These are phyloP conservation scores for Diaporthe velutina DNA, from an alignment of 2,329 filamentous ascomycete species.

Conservation along the genomic window DNA sequence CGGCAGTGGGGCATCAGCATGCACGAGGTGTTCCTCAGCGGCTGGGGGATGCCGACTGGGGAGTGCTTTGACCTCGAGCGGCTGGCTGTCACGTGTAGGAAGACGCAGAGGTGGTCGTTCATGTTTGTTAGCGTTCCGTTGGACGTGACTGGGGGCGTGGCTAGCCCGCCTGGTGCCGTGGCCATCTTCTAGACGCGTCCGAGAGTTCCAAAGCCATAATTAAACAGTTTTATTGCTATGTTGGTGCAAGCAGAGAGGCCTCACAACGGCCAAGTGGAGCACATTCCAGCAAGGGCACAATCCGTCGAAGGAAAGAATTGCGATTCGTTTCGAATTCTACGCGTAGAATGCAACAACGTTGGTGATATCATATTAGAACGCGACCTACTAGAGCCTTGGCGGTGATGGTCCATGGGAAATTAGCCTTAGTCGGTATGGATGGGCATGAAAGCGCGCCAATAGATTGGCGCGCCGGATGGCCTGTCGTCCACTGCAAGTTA, in stretches of 20 bases:
- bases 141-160: slow-evolving; percentile 25
- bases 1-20: slow-evolving; percentile 31
- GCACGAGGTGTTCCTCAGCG: slow-evolving; percentile 48
- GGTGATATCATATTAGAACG: too few species aligned
- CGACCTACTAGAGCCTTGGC: neutral
- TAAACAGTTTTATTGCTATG: too few species aligned
- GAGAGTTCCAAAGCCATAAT: too few species aligned
- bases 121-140: slow-evolving; percentile 45
- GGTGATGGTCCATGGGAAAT: neutral
- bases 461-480: neutral
- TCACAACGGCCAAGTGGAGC: too few species aligned
- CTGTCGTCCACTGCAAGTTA: neutral
- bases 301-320: too few species aligned
- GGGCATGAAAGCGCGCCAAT: neutral
- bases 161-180: slow-evolving; percentile 25
- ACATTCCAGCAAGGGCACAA: too few species aligned
- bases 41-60: slow-evolving; percentile 50
- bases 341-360: too few species aligned
- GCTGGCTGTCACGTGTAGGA: slow-evolving; percentile 44
- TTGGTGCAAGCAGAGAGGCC: too few species aligned
- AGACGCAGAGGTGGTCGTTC: slow-evolving; percentile 48
- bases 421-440: neutral
- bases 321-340: too few species aligned
- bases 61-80: slow-evolving; percentile 50
- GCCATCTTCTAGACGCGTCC: slow-evolving; percentile 7